Evolutionary conservation across 495 filamentous ascomycete species (phyloP), one percentile per base, ranked within the genome.

Genomic region (Daldinia decipiens): DNA sequence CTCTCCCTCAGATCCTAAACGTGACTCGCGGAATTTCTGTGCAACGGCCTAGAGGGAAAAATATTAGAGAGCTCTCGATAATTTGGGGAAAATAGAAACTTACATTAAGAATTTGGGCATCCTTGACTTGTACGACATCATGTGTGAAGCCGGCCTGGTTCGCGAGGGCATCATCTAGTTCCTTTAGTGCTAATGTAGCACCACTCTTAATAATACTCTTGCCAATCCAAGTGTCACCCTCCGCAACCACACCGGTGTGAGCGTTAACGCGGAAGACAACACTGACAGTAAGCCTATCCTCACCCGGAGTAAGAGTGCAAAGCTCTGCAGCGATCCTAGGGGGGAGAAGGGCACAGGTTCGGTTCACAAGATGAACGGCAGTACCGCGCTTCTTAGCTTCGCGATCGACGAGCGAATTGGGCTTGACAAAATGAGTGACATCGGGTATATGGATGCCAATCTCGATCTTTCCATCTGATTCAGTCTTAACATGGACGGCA

Each of bases 321-420:
- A 98, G 83, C 57, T 98, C 95, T 40, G 88, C 86, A 8, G 93
- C 91, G 59, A 99, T 84, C 77, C 90, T 92, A 0, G 91, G 84
- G 15, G 95, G 95, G 51, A 99, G 87, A 87, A 99, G 87, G 70
- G 94, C 93, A 76, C 97, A 97, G 59, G 92, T 88, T 26, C 93
- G 88, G 80, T 97, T 94, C 79, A 97, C 90, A 57, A 99, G 83
- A 72, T 98, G 94, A 15, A 99, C 95, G 38, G 92, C 94, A 57
- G 95, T 98, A 62, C 95, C 96, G 32, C 95, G 91, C 84, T 99
- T 99, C 87, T 96, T 97, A 1, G 95, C 95, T 82, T 99, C 95
- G 47, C 95, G 91, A 76, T 99, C 95, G 34, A 98, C 95, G 55
- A 99, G 86, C 21, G 95, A 97, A 83, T 96, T 97, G 38, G 89